Evolutionary conservation across 495 filamentous ascomycete genomes (phyloP).

Genomic region (Halenospora varia): DNA sequence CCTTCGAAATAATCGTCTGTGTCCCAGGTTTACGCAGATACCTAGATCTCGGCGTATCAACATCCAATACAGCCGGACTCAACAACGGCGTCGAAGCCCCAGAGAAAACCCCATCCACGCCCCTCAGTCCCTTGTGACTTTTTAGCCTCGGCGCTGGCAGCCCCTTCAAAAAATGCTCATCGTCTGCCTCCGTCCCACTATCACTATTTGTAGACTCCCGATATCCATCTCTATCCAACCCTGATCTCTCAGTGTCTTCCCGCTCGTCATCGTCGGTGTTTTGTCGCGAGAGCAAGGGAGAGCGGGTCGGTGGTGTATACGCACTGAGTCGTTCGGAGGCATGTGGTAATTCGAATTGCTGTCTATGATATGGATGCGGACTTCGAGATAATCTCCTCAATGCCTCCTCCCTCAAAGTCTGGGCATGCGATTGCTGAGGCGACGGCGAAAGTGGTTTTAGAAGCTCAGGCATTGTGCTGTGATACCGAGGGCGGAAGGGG

Average conservation of each 20-base stretch:
- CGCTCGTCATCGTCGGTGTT: constrained; percentile 19
- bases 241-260: neutral
- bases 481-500: neutral
- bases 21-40: neutral
- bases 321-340: constrained; percentile 28
- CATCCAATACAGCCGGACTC: constrained; percentile 50
- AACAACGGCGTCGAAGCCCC: constrained; percentile 52
- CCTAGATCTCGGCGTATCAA: constrained; percentile 32
- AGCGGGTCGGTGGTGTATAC: constrained; percentile 6
- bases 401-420: constrained; percentile 22
- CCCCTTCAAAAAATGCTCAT: constrained; percentile 77
- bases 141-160: constrained; percentile 70
- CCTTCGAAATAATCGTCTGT: constrained; percentile 1
- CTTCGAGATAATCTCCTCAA: constrained; percentile 62
- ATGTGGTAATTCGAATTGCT: constrained; percentile 44
- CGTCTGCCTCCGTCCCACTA: constrained; percentile 88
- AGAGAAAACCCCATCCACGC: constrained; percentile 42
- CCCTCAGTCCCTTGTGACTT: constrained; percentile 69
- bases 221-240: neutral
- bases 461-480: constrained; percentile 23
- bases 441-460: constrained; percentile 3
- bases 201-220: constrained; percentile 61
- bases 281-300: constrained; percentile 9
- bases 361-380: constrained; percentile 71
- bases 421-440: constrained; percentile 15